Evolutionary conservation across 2,329 filamentous ascomycete genomes (phyloP), one percentile per base, ranked within the genome.

Genomic region (Cadophora luteo-olivacea): DNA sequence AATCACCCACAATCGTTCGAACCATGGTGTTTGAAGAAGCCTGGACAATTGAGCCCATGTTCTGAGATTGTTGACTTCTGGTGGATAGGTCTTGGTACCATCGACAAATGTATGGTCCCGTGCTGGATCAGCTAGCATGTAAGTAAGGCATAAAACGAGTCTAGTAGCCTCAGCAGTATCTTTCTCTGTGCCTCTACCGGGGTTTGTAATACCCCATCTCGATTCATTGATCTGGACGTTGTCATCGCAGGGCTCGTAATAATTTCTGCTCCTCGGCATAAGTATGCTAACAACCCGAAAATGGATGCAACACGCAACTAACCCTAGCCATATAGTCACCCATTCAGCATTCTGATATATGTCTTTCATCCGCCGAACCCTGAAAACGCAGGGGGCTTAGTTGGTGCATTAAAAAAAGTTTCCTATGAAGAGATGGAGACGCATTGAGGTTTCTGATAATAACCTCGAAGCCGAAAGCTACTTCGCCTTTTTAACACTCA

Each of bases 311-410:
- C 16, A 2, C 16, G 32, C 6, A 9, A 29, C 54, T 2, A 12
- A 57, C 54, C 51, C 51, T 0, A 54, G 55, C 55, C 55, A 58
- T 19, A 58, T 36, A 4, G 32, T 58, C n/a, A 58, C 55, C 55
- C 55, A 36, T 36, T 58, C 32, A 16, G 55, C 55, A 16, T 12
- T 36, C 32, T 36, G 19, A 25, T 58, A 58, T 0, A 58, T 58
- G 3, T 36, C 32, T 58, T 38, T 36, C 55, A 58, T 58, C 22
- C 32, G 55, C 33, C 32, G 19, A 4, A 58, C 32, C 6, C 41
- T 45, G 16, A 45, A 16, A 19, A 16, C 12, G 16, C 16, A 14
- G 14, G 12, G 41, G 16, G 2, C 5, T 45, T 45, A 45, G 41
- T 45, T 5, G 16, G 12, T 45, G 41, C 41, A 19, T 19, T 19